Percentiles rank a stretch among this genome's conserved stretches.
Evolutionary conservation across 225 moss, liverwort and hornwort genomes (phyloP).

Genomic region (Polytrichum formosum): DNA sequence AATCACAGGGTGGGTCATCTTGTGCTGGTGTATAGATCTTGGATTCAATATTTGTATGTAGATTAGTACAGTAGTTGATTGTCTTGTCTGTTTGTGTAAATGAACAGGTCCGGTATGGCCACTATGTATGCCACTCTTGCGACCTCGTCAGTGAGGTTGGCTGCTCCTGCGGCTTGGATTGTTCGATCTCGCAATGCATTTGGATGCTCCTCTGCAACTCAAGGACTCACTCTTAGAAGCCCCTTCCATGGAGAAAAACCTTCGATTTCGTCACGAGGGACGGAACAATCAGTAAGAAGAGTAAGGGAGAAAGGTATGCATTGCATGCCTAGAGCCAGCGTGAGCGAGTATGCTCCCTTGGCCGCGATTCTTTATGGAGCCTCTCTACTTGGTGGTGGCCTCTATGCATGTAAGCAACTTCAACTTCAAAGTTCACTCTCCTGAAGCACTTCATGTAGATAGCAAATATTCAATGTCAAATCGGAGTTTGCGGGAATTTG

Average conservation of each 20-base stretch:
- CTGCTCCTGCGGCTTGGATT: constrained; percentile 17
- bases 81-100: too few species aligned
- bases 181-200: constrained; percentile 22
- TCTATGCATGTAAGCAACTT: constrained; percentile 66
- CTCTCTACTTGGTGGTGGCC: constrained; percentile 68
- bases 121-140: constrained; percentile 31
- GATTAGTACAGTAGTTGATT: too few species aligned
- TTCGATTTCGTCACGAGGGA: constrained; percentile 12
- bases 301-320: constrained; percentile 18
- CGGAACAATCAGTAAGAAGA: constrained; percentile 11
- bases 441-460: too few species aligned
- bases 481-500: too few species aligned
- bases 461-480: too few species aligned
- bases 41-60: too few species aligned
- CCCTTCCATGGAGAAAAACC: constrained; percentile 27
- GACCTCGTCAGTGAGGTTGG: constrained; percentile 28
- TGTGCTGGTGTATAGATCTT: too few species aligned
- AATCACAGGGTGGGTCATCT: too few species aligned
- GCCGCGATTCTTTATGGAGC: constrained; percentile 76
- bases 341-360: constrained; percentile 62
- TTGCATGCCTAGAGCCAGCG: constrained; percentile 41
- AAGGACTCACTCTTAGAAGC: constrained; percentile 16
- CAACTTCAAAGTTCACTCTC: background rate
- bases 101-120: constrained; percentile 28
- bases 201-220: constrained; percentile 14